Conservation (phyloP, 192 early-diverging fungal species). For the Entomortierella chlamydospora region DNA sequence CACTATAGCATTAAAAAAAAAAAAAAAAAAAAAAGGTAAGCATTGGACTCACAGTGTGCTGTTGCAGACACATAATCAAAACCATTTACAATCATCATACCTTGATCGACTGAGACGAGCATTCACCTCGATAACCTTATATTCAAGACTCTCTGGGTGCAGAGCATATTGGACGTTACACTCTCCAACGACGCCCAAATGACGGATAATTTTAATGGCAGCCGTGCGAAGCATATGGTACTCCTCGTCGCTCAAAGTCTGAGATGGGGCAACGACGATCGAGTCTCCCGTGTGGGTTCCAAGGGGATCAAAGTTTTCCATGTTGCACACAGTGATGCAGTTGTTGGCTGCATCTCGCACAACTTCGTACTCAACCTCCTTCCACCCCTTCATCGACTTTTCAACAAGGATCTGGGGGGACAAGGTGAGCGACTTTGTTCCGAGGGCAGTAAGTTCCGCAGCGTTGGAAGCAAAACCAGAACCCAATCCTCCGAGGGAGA, state of each 20-base stretch:
- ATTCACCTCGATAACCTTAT: conserved; percentile 97
- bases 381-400: conserved; percentile 98
- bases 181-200: conserved; percentile 97
- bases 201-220: conserved; percentile 95
- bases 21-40: too few relatives aligned
- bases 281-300: conserved; percentile 99
- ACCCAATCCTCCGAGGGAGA: conserved; percentile 95
- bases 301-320: conserved; percentile 99
- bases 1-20: conserved; percentile 64
- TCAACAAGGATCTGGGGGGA: conserved; percentile 97
- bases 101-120: conserved; percentile 88
- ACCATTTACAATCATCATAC: conserved; percentile 17
- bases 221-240: conserved; percentile 96
- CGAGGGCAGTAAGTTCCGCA: conserved; percentile 78
- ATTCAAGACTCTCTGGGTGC: conserved; percentile 89
- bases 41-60: too few relatives aligned
- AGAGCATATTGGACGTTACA: conserved; percentile 99
- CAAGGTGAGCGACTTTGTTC: conserved; percentile 87
- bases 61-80: too few relatives aligned
- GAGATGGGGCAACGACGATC: conserved; percentile 97
- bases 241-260: conserved; percentile 96
- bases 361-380: conserved; percentile 99
- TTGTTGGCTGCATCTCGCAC: conserved; percentile 97
- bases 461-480: conserved; percentile 91
- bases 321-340: conserved; percentile 99